These are phyloP conservation scores for Pisolithus microcarpus DNA, from an alignment of 768 basidiomycete species.

Conservation along the genomic window DNA sequence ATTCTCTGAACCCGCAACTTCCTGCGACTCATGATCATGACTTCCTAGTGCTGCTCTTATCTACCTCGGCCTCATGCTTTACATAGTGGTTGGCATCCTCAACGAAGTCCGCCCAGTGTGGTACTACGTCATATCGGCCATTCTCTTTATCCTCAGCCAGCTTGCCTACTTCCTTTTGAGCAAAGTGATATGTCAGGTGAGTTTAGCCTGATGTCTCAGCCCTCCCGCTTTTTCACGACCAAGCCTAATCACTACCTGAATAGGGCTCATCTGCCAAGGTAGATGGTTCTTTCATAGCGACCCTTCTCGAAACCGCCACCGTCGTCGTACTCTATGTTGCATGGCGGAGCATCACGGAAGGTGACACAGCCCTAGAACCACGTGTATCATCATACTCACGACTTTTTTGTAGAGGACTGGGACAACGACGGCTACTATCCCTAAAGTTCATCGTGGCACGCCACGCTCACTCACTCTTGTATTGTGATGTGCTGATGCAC, in stretches of 20 bases:
- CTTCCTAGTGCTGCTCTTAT: constrained; percentile 49
- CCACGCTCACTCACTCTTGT: background rate
- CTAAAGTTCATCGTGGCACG: constrained; percentile 9
- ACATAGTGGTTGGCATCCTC: constrained; percentile 70
- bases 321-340: constrained; percentile 63
- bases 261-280: constrained; percentile 61
- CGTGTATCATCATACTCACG: constrained; percentile 3
- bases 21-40: background rate
- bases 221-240: constrained; percentile 1
- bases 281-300: constrained; percentile 85
- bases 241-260: constrained; percentile 6
- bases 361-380: constrained; percentile 25
- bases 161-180: constrained; percentile 77
- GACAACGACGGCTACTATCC: constrained; percentile 43
- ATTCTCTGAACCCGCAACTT: background rate
- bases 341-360: constrained; percentile 91
- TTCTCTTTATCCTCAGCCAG: constrained; percentile 75
- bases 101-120: constrained; percentile 75
- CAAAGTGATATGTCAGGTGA: constrained; percentile 64
- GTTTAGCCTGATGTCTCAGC: constrained; percentile 17
- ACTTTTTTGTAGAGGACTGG: constrained; percentile 36
- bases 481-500: no score
- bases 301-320: constrained; percentile 71
- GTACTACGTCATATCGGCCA: constrained; percentile 67
- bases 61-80: constrained; percentile 72